phyloP scores from a whole-genome alignment of 2,329 filamentous ascomycete genomes.

The Sclerotinia sclerotiorum region DNA sequence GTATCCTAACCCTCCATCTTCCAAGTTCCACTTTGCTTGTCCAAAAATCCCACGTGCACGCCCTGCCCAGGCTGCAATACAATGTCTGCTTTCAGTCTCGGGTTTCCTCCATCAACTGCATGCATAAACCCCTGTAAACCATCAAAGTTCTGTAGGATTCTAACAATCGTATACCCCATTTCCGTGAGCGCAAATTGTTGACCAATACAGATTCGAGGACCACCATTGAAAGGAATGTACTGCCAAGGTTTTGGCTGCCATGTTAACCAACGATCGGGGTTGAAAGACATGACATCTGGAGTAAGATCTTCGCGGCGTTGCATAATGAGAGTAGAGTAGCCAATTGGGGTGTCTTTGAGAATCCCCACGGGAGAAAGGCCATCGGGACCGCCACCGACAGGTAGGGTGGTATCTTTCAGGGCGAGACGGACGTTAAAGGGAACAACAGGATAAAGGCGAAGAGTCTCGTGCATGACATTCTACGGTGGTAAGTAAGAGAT shows the following conservation, averaged over 20 bases:
- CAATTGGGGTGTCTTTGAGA: conserved; percentile 63
- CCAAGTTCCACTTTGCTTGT: conserved; percentile 34
- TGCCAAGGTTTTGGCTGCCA: conserved; percentile 67
- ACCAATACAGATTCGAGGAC: conserved; percentile 71
- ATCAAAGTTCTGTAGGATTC: conserved; percentile 71
- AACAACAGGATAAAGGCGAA: conserved; percentile 75
- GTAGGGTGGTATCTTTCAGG: conserved; percentile 71
- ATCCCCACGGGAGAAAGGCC: conserved; percentile 62
- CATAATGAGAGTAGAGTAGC: conserved; percentile 69
- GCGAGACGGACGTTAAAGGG: conserved; percentile 77
- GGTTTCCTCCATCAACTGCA: conserved; percentile 53
- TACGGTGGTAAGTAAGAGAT: conserved; percentile 39
- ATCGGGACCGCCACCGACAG: conserved; percentile 66
- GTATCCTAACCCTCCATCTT: not conserved
- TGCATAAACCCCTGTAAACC: conserved; percentile 59
- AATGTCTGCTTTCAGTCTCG: conserved; percentile 58
- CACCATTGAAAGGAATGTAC: conserved; percentile 75
- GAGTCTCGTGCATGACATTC: conserved; percentile 71
- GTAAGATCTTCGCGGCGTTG: conserved; percentile 67
- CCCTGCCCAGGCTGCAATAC: conserved; percentile 59
- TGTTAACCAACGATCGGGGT: conserved; percentile 65
- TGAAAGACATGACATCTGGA: conserved; percentile 53
- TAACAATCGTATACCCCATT: conserved; percentile 69
- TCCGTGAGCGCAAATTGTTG: conserved; percentile 82
- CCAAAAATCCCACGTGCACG: conserved; percentile 57